Percentiles rank a stretch among this genome's conserved stretches.
These are phyloP conservation scores for Novakomyces olei DNA, from an alignment of 805 yeast genomes.

Conservation along the genomic window DNA sequence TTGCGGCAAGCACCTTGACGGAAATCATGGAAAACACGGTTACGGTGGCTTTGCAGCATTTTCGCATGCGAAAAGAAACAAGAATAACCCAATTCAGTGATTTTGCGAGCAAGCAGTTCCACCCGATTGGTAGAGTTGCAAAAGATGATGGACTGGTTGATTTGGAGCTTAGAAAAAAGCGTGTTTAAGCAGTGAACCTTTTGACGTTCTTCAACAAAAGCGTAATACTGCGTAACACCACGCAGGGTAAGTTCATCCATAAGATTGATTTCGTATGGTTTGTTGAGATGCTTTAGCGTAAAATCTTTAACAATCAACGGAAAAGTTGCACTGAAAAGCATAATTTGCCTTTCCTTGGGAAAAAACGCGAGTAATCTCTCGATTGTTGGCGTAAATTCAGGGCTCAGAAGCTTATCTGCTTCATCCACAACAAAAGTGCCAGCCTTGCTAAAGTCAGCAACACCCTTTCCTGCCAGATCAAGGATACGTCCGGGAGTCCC, in stretches of 20 bases:
- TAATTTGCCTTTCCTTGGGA: conserved; percentile 61
- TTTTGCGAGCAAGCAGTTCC: conserved; percentile 82
- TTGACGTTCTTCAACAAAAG: conserved; percentile 94
- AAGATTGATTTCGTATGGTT: conserved; percentile 85
- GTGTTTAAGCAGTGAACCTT: conserved; percentile 91
- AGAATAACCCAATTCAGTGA: conserved; percentile 87
- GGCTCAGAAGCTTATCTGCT: conserved; percentile 88
- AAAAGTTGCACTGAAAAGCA: conserved; percentile 87
- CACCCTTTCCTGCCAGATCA: conserved; percentile 70
- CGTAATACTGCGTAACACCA: conserved; percentile 93
- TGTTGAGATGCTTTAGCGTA: conserved; percentile 64
- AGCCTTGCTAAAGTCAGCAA: conserved; percentile 74
- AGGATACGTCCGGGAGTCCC: conserved; percentile 97
- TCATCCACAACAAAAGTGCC: conserved; percentile 90
- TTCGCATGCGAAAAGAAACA: conserved; percentile 93
- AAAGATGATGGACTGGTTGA: conserved; percentile 89
- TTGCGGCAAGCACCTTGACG: conserved; percentile 96
- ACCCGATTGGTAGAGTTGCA: conserved; percentile 95
- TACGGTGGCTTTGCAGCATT: conserved; percentile 94
- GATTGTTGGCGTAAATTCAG: conserved; percentile 70
- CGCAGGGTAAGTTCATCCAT: conserved; percentile 94
- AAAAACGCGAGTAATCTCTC: conserved; percentile 67
- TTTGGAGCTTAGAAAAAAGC: conserved; percentile 75
- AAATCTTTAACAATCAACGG: conserved; percentile 82
- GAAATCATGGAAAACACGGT: conserved; percentile 94